A percentile compares a stretch with the other conserved stretches of the same genome.
phyloP scores from a whole-genome alignment of 2,329 filamentous ascomycete species.

The Fonsecaea multimorphosa region DNA sequence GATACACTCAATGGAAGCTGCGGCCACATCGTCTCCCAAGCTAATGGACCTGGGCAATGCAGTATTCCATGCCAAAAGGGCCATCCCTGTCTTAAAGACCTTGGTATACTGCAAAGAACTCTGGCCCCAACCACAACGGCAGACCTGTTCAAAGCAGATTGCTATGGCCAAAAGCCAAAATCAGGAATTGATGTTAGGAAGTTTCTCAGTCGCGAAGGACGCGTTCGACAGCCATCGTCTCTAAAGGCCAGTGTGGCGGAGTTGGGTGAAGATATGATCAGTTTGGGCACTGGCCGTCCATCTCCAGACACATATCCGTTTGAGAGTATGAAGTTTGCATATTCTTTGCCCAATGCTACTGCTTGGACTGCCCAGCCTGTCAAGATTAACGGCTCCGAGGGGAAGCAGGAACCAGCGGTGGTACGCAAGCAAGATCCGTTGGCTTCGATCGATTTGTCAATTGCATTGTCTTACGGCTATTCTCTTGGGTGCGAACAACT shows the following conservation, averaged over 20 bases:
- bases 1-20: neutral
- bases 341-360: neutral
- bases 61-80: neutral
- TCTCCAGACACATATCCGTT: slow-evolving; percentile 3
- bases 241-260: slow-evolving; percentile 11
- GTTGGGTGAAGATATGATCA: slow-evolving; percentile 11
- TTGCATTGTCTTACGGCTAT: slow-evolving; percentile 12
- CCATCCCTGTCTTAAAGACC: neutral
- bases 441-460: slow-evolving; percentile 9
- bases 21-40: neutral
- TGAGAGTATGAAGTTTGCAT: neutral
- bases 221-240: slow-evolving; percentile 9
- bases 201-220: slow-evolving; percentile 11
- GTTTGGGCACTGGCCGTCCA: slow-evolving; percentile 2
- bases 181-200: neutral
- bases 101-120: neutral
- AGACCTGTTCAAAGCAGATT: neutral
- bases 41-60: neutral
- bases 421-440: slow-evolving; percentile 2
- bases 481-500: slow-evolving; percentile 15
- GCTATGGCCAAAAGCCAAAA: neutral
- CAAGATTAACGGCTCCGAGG: neutral
- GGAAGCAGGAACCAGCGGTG: neutral
- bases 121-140: neutral
- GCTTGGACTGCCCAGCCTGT: neutral